phyloP scores from a whole-genome alignment of 1,284 basidiomycete species.

The Apiotrichum veenhuisii region DNA sequence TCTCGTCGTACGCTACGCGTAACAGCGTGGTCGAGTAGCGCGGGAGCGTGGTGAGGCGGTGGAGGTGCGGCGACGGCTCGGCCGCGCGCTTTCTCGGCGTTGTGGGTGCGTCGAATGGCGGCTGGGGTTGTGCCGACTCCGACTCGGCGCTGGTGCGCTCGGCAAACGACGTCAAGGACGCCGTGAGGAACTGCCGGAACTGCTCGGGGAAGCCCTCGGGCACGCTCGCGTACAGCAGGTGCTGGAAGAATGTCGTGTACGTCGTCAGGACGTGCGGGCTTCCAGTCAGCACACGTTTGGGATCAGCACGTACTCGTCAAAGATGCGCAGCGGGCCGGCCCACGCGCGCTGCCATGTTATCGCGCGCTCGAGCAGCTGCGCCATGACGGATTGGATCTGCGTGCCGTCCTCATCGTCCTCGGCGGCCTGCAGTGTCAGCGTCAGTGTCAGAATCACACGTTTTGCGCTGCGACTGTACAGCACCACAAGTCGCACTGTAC shows the following conservation, averaged over 20 bases:
- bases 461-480: too few species aligned
- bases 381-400: constrained; percentile 21
- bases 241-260: constrained; percentile 37
- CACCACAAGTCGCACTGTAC: too few species aligned
- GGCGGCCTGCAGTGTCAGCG: constrained; percentile 2
- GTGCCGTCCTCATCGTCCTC: constrained; percentile 5
- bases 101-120: constrained; percentile 5
- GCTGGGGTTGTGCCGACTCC: too few species aligned
- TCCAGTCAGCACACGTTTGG: background rate
- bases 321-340: constrained; percentile 33
- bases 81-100: constrained; percentile 15
- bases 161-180: constrained; percentile 25
- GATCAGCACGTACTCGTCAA: constrained; percentile 35
- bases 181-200: constrained; percentile 33
- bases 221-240: constrained; percentile 41
- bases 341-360: constrained; percentile 46
- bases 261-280: constrained; percentile 24
- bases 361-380: constrained; percentile 38
- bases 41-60: constrained; percentile 71
- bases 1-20: constrained; percentile 76
- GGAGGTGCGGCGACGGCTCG: constrained; percentile 53
- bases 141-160: constrained; percentile 3
- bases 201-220: constrained; percentile 37
- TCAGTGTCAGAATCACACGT: too few species aligned
- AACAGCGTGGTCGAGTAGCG: constrained; percentile 79